Evolutionary conservation across 2,329 filamentous ascomycete genomes (phyloP).

Genomic region (Colletotrichum sp.): DNA sequence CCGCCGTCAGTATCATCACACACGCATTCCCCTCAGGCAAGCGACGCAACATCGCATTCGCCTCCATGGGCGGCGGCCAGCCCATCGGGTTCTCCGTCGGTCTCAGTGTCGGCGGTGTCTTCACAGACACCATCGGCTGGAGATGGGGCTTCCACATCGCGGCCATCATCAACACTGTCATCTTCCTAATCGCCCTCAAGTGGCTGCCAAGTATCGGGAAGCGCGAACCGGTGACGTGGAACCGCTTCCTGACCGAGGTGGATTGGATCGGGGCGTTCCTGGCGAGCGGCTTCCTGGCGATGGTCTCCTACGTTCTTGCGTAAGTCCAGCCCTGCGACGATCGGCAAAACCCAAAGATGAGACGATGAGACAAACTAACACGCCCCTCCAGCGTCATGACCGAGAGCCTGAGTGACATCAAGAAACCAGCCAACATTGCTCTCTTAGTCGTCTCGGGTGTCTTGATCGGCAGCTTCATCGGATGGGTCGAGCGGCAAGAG

Average conservation of each 20-base stretch:
- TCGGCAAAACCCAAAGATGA: neutral
- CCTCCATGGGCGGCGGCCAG: slow-evolving; percentile 25
- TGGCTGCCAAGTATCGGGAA: slow-evolving; percentile 48
- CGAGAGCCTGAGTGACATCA: slow-evolving; percentile 32
- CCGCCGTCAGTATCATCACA: slow-evolving; percentile 18
- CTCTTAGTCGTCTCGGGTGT: slow-evolving; percentile 46
- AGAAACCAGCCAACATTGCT: slow-evolving; percentile 43
- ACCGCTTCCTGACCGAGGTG: slow-evolving; percentile 15
- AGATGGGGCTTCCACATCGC: slow-evolving; percentile 17
- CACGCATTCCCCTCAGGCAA: slow-evolving; percentile 11
- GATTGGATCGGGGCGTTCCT: slow-evolving; percentile 16
- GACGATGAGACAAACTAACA: neutral
- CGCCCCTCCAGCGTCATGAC: neutral
- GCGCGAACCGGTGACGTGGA: slow-evolving; percentile 36
- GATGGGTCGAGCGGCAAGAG: slow-evolving; percentile 60
- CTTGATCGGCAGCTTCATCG: slow-evolving; percentile 52
- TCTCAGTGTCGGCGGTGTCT: slow-evolving; percentile 15
- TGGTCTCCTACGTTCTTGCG: slow-evolving; percentile 19
- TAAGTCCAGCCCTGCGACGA: slow-evolving; percentile 38
- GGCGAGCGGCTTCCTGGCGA: slow-evolving; percentile 1
- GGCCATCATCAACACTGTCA: slow-evolving; percentile 35
- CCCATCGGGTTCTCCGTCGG: slow-evolving; percentile 18
- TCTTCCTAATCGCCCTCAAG: slow-evolving; percentile 43
- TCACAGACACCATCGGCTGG: slow-evolving; percentile 19
- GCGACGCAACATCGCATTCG: slow-evolving; percentile 35